These are phyloP conservation scores for Heterobasidion occidentale DNA, from an alignment of 1,284 basidiomycete genomes.

Conservation along the genomic window DNA sequence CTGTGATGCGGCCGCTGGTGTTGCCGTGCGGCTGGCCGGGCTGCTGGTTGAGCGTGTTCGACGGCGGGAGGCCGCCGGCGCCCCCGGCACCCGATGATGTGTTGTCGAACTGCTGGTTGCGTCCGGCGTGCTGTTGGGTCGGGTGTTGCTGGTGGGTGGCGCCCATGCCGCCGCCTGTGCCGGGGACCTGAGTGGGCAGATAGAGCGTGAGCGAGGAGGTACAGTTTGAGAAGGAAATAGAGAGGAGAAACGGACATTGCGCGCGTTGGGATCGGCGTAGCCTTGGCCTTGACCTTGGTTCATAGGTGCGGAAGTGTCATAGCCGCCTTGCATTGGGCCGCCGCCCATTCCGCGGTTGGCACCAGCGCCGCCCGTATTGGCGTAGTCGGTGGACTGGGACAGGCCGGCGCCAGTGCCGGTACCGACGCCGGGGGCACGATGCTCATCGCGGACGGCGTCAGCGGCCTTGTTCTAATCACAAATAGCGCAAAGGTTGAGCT, in stretches of 20 bases:
- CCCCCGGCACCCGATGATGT: neutral
- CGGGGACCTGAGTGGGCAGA: too few relatives aligned
- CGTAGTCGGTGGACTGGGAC: neutral
- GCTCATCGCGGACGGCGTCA: neutral
- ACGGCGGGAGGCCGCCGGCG: neutral
- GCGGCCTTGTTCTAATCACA: neutral
- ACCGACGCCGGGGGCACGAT: neutral
- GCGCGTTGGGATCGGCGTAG: neutral
- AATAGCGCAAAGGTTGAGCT: neutral
- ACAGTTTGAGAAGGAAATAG: neutral
- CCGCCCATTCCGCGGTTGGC: neutral
- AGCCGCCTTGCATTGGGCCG: neutral
- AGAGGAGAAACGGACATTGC: neutral
- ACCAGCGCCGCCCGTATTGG: neutral
- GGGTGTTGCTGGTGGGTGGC: neutral
- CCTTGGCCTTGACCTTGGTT: neutral
- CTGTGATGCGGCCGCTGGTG: slow-evolving; percentile 25
- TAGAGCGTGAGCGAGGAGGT: too few relatives aligned
- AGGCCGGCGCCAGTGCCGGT: neutral
- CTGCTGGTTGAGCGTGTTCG: neutral
- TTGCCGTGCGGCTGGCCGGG: neutral
- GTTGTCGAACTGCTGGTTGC: too few relatives aligned
- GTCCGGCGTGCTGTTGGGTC: neutral
- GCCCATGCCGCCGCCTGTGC: neutral
- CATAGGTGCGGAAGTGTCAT: neutral